Conservation (phyloP, 192 early-diverging fungal species). For the Phlyctochytrium arcticum region DNA sequence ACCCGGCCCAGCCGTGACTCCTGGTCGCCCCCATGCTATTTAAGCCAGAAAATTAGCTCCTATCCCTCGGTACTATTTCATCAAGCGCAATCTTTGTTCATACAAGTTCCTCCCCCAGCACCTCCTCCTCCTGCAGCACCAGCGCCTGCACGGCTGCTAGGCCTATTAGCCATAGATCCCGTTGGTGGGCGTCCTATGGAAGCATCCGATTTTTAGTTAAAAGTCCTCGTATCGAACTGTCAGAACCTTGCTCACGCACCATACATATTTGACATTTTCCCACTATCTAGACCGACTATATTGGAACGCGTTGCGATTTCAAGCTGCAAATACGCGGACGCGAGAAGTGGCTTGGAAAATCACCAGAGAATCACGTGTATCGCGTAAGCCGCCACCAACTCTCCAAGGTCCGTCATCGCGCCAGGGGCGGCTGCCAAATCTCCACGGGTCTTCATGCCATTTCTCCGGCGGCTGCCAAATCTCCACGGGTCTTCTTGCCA, state of each 20-base stretch:
- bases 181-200: slow-evolving; percentile 46
- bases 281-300: no score
- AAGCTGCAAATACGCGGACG: no score
- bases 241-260: neutral
- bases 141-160: slow-evolving; percentile 46
- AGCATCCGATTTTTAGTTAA: neutral
- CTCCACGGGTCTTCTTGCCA: no score
- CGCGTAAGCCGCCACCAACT: no score
- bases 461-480: no score
- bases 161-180: slow-evolving; percentile 50
- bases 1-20: slow-evolving; percentile 23
- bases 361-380: no score
- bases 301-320: no score
- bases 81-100: neutral
- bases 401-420: no score
- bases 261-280: neutral
- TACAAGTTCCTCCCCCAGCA: neutral
- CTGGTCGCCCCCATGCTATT: slow-evolving; percentile 25
- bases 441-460: no score
- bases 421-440: no score
- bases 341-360: no score
- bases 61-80: no score
- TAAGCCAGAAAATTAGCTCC: neutral
- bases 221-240: neutral
- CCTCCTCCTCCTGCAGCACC: slow-evolving; percentile 17